These are phyloP conservation scores for Aegilops sharonensis DNA, from an alignment of 176 grass and related monocot species.

Conservation along the genomic window DNA sequence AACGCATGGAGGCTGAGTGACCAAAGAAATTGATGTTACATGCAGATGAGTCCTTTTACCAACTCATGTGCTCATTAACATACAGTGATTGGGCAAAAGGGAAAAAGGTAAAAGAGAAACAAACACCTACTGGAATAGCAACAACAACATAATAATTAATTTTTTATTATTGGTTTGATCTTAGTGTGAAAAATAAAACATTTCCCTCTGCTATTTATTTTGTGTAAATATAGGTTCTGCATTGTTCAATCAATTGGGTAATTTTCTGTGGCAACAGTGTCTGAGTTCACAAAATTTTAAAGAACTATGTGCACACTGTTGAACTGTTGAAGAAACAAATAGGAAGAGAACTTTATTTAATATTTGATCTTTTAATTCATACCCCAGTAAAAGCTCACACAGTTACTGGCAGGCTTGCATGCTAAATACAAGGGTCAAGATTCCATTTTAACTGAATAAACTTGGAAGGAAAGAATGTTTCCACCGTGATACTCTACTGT, in stretches of 20 bases:
- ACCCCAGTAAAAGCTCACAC: background rate
- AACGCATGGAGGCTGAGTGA: background rate
- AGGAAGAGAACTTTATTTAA: background rate
- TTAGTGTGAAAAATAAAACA: background rate
- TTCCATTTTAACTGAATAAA: background rate
- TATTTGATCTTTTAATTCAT: background rate
- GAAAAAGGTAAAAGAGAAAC: background rate
- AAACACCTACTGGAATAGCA: background rate
- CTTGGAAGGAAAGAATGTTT: conserved; percentile 18
- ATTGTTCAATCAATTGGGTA: background rate
- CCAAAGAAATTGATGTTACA: conserved; percentile 1
- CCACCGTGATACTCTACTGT: background rate
- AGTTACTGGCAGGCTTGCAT: background rate
- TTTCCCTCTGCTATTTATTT: conserved; percentile 4
- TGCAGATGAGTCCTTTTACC: background rate
- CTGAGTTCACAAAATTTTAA: background rate
- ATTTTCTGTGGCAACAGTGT: background rate
- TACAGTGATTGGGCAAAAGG: background rate
- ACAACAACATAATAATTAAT: background rate
- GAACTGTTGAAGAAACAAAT: background rate
- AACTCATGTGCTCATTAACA: background rate
- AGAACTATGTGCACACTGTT: conserved; percentile 1
- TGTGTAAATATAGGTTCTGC: background rate
- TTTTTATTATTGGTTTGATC: background rate
- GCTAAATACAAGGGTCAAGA: conserved; percentile 4